Base-by-base conservation (phyloP, 1,284 basidiomycete species). In the Trametes versicolor region DNA sequence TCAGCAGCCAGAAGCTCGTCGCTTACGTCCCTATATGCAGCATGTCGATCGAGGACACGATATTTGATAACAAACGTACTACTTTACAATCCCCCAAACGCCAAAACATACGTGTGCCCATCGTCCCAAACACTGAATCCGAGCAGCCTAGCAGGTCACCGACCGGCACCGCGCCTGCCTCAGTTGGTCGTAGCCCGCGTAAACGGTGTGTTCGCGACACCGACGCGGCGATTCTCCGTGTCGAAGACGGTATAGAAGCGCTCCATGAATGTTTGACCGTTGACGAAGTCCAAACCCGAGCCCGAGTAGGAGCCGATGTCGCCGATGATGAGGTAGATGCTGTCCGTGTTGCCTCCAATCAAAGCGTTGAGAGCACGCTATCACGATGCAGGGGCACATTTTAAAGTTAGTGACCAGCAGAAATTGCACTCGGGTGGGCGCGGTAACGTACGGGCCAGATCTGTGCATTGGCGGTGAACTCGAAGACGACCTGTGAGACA, bases 161-260 rank as follows among this genome's bases (percentile, higher is more conserved):
- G n/a, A n/a, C n/a, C n/a, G n/a, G n/a, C n/a, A n/a, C n/a, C n/a
- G n/a, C n/a, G n/a, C n/a, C n/a, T n/a, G n/a, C n/a, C 29, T 32
- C 29, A 89, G 77, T 90, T 90, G 63, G 78, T 79, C 39, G 81
- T 88, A n/a, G 87, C 79, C 29, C 62, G 70, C 19, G 88, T 90
- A 78, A 80, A 85, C 2, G 77, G 66, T 64, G 83, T 85, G 45
- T 69, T 77, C 5, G 84, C 83, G 58, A 85, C 76, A 6, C 84
- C 84, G 58, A 86, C 72, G 15, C 71, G 78, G 9, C 58, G 54
- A 77, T 86, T 85, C 51, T 78, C 75, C 32, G 85, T 87, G 71
- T 91, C 90, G 72, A 77, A 90, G 32, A 89, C 87, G 17, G 83
- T 81, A 77, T 90, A 90, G 82, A 85, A 90, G 34, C 88, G 85